Evolutionary conservation across 371 early-diverging fungal genomes (phyloP).

Genomic region (Mortierella sp.): DNA sequence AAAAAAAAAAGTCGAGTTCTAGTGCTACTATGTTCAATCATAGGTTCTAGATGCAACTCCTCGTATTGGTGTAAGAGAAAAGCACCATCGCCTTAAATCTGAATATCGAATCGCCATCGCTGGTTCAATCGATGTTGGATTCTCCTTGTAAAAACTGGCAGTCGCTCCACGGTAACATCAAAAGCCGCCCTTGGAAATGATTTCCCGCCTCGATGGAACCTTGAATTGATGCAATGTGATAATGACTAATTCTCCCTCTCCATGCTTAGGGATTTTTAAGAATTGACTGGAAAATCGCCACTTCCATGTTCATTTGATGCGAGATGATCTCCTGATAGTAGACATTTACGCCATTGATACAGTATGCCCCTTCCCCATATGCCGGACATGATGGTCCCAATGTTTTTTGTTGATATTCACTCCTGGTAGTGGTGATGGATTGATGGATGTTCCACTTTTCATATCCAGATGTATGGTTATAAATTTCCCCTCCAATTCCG

Average conservation of each 20-base stretch:
- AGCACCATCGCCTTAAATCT: not conserved
- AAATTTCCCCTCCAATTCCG: not conserved
- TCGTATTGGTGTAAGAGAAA: not conserved
- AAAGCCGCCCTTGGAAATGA: not conserved
- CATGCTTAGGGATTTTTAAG: not conserved
- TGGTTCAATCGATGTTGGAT: constrained; percentile 11
- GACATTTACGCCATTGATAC: not conserved
- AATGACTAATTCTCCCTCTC: not conserved
- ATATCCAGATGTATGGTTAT: constrained; percentile 6
- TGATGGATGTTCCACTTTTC: constrained; percentile 10
- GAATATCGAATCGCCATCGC: not conserved
- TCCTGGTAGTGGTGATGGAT: constrained; percentile 5
- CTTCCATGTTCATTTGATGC: not conserved
- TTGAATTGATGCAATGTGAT: not conserved
- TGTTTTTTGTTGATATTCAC: not conserved
- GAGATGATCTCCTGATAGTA: not conserved
- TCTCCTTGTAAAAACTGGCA: not conserved
- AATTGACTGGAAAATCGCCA: not conserved
- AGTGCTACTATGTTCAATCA: not conserved
- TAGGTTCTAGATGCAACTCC: constrained; percentile 9
- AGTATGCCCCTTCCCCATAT: not conserved
- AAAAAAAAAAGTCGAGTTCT: not conserved
- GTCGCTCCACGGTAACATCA: too few species aligned
- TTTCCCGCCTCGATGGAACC: too few species aligned
- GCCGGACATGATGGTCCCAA: not conserved